A percentile compares a stretch with the other conserved stretches of the same genome.
These are phyloP conservation scores for Daldinia concentrica DNA, from an alignment of 495 filamentous ascomycete species.

Conservation along the genomic window DNA sequence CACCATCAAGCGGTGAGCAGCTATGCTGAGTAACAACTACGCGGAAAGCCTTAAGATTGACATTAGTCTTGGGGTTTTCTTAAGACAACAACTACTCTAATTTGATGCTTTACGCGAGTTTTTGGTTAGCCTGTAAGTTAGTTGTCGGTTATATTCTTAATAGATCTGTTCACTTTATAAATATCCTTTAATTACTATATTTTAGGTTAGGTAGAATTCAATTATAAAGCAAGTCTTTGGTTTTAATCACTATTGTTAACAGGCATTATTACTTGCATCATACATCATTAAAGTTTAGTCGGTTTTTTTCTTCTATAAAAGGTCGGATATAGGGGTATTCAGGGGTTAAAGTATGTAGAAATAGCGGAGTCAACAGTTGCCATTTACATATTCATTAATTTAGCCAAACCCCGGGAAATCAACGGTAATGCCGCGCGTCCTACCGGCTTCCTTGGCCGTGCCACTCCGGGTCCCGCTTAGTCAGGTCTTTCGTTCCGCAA, in stretches of 20 bases:
- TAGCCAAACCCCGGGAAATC: background rate
- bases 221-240: no score
- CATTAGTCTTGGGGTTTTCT: background rate
- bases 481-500: slow-evolving; percentile 7
- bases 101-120: background rate
- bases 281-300: background rate
- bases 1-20: background rate
- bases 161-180: no score
- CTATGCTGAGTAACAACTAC: background rate
- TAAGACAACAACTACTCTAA: background rate
- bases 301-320: background rate
- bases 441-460: background rate
- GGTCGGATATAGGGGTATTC: background rate
- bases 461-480: background rate
- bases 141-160: background rate
- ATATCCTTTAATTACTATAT: no score
- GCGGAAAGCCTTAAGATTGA: background rate
- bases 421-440: background rate
- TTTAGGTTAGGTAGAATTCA: no score
- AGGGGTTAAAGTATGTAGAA: background rate
- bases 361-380: background rate
- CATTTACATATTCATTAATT: background rate
- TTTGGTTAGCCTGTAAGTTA: background rate
- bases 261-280: background rate
- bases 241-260: no score